A percentile compares a stretch with the other conserved stretches of the same genome.
These are phyloP conservation scores for Debaryomyces maramus DNA, from an alignment of 805 yeast species.

Conservation along the genomic window DNA sequence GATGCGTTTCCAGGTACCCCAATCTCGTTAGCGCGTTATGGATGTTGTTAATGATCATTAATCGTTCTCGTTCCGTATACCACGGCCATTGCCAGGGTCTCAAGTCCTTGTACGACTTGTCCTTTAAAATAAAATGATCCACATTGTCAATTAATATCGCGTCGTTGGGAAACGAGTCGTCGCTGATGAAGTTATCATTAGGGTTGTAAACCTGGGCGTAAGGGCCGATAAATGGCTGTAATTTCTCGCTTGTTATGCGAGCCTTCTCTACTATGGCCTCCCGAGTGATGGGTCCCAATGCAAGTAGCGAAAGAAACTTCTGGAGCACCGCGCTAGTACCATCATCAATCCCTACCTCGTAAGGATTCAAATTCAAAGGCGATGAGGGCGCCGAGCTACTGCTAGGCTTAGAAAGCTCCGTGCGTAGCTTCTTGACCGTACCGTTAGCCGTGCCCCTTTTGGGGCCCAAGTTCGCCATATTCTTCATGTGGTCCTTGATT, in stretches of 20 bases:
- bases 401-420: not conserved
- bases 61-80: conserved; percentile 32
- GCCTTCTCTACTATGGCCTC: conserved; percentile 24
- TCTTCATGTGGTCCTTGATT: conserved; percentile 18
- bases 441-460: not conserved
- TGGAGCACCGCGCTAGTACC: conserved; percentile 5
- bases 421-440: not conserved
- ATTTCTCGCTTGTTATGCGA: conserved; percentile 10
- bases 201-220: conserved; percentile 34
- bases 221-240: conserved; percentile 20
- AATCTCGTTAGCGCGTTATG: conserved; percentile 40
- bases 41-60: conserved; percentile 31
- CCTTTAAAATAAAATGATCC: conserved; percentile 31
- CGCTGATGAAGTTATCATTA: conserved; percentile 30
- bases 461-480: not conserved
- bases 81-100: conserved; percentile 38
- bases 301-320: conserved; percentile 45
- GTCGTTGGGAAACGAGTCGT: conserved; percentile 27
- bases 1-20: conserved; percentile 45
- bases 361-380: conserved; percentile 13
- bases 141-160: conserved; percentile 10
- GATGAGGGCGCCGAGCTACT: conserved; percentile 12
- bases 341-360: conserved; percentile 9
- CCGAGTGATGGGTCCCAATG: conserved; percentile 47
- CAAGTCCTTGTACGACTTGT: conserved; percentile 41